phyloP scores from a whole-genome alignment of 306 rosid genomes.

The Acacia crassicarpa region DNA sequence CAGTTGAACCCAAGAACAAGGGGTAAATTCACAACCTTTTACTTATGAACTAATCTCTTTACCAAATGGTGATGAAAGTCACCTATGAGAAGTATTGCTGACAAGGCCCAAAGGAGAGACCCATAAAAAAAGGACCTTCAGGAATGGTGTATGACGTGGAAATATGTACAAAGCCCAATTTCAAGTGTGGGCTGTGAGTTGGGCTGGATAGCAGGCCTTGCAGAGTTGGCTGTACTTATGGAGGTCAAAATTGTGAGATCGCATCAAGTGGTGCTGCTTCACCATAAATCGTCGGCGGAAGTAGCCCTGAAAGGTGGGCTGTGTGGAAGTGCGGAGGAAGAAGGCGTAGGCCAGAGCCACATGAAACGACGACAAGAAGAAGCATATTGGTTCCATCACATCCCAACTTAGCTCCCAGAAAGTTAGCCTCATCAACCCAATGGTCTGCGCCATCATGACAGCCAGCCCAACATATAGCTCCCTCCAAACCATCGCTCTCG shows the following conservation, averaged over 20 bases:
- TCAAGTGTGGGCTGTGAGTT: neutral
- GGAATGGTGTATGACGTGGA: neutral
- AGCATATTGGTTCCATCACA: constrained; percentile 97
- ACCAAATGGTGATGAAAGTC: neutral
- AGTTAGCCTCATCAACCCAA: constrained; percentile 79
- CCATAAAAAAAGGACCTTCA: neutral
- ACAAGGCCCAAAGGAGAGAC: neutral
- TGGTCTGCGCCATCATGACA: constrained; percentile 48
- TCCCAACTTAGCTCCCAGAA: constrained; percentile 98
- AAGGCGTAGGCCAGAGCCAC: constrained; percentile 59
- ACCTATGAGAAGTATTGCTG: neutral
- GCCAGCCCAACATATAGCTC: constrained; percentile 77
- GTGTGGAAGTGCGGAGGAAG: constrained; percentile 66
- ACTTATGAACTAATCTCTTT: no score
- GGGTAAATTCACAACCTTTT: no score
- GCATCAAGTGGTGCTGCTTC: constrained; percentile 66
- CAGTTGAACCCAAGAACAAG: no score
- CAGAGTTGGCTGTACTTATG: constrained; percentile 47
- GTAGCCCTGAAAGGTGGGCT: constrained; percentile 74
- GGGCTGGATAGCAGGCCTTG: constrained; percentile 35
- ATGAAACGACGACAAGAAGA: constrained; percentile 61
- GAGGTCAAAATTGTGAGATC: constrained; percentile 47
- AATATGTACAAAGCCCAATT: neutral
- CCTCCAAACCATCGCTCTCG: constrained; percentile 46
- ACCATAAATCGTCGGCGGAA: constrained; percentile 52